phyloP scores from a whole-genome alignment of 140 eudicot genomes.

The Bidens hawaiensis region DNA sequence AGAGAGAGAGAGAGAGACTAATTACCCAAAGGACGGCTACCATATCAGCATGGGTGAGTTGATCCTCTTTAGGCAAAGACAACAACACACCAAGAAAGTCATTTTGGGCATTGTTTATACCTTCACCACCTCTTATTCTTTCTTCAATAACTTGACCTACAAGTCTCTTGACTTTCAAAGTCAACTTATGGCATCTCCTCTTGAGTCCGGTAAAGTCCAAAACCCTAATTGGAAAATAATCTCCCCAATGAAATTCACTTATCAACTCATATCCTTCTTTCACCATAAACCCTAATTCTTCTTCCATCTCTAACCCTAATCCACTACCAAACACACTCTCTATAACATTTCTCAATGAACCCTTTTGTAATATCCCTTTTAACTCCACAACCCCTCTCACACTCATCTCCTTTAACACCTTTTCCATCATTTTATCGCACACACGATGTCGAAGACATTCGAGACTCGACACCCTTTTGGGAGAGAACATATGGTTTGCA shows the following conservation, averaged over 20 bases:
- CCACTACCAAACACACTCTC: slow-evolving; percentile 79
- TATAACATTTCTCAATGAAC: slow-evolving; percentile 54
- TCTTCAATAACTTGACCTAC: slow-evolving; percentile 48
- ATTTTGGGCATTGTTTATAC: slow-evolving; percentile 18
- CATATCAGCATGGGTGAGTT: slow-evolving; percentile 56
- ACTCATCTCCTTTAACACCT: slow-evolving; percentile 40
- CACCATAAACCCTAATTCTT: slow-evolving; percentile 59
- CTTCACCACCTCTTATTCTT: slow-evolving; percentile 37
- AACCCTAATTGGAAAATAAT: slow-evolving; percentile 58
- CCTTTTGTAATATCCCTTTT: slow-evolving; percentile 51
- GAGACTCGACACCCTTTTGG: slow-evolving; percentile 48
- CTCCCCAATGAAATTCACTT: slow-evolving; percentile 68
- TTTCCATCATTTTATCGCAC: slow-evolving; percentile 41
- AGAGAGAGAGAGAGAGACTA: slow-evolving; percentile 19
- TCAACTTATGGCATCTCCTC: slow-evolving; percentile 66
- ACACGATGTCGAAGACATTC: slow-evolving; percentile 51
- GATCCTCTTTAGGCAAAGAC: slow-evolving; percentile 69
- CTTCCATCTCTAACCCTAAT: slow-evolving; percentile 41
- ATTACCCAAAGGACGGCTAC: slow-evolving; percentile 89
- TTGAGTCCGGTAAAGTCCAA: slow-evolving; percentile 65
- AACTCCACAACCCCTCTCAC: slow-evolving; percentile 50
- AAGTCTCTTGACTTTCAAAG: slow-evolving; percentile 40
- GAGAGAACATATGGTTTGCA: slow-evolving; percentile 61
- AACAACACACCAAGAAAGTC: slow-evolving; percentile 75
- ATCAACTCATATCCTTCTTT: slow-evolving; percentile 80